These are phyloP conservation scores for Iberis pinnata DNA, from an alignment of 345 rosid genomes.

Conservation along the genomic window DNA sequence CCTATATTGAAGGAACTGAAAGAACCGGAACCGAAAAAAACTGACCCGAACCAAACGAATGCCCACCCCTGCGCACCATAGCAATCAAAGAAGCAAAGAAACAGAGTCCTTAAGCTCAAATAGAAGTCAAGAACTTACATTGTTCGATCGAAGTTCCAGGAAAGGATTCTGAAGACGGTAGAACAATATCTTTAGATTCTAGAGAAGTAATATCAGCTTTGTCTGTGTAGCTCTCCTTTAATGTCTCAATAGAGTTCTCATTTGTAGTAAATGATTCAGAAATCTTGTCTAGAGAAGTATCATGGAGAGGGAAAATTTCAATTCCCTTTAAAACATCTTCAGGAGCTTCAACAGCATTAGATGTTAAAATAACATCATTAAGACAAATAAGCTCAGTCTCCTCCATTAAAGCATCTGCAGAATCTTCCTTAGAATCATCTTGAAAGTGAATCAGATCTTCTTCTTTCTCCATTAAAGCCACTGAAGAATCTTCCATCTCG, in stretches of 20 bases:
- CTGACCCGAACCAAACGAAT: too few relatives aligned
- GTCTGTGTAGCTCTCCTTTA: conserved; percentile 24
- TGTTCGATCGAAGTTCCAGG: conserved; percentile 36
- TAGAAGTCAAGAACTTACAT: conserved; percentile 39
- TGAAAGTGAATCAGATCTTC: conserved; percentile 3
- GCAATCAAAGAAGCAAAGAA: too few relatives aligned
- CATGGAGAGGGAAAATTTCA: conserved; percentile 20
- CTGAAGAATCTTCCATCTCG: not conserved
- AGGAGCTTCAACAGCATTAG: conserved; percentile 17
- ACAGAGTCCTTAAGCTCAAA: not conserved
- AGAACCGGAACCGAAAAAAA: too few relatives aligned
- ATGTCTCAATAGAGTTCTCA: conserved; percentile 19
- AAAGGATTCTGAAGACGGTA: conserved; percentile 22
- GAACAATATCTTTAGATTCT: conserved; percentile 23
- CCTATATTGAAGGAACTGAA: too few relatives aligned
- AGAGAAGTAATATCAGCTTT: conserved; percentile 14
- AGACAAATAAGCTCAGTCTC: conserved; percentile 5
- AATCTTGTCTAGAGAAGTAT: conserved; percentile 1
- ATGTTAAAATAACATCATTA: conserved; percentile 9
- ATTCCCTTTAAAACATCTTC: conserved; percentile 21
- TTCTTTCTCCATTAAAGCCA: not conserved
- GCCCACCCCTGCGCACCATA: too few relatives aligned
- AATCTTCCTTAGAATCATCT: not conserved
- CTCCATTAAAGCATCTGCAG: not conserved
- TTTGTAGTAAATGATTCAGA: conserved; percentile 19